Base-by-base conservation (phyloP, 1,284 basidiomycete genomes). In the Trichosporon sp. region DNA sequence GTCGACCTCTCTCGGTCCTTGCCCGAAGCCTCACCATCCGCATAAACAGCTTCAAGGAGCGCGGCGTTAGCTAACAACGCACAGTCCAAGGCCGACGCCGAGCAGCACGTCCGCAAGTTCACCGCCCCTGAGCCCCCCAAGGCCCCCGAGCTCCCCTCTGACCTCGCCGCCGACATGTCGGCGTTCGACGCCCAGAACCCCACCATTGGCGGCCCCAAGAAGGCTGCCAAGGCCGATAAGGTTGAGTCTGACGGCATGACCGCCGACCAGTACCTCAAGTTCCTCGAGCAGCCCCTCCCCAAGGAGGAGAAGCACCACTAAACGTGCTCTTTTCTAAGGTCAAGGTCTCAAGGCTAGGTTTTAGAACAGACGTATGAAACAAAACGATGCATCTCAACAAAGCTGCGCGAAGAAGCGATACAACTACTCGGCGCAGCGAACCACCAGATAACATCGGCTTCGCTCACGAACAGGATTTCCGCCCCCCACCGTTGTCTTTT, bases 41-140 rank as follows among this genome's bases (percentile, higher is more conserved):
- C 51, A 8, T 21, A 11, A 26, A 7, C 51, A 54, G 51, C 51
- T 54, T 19, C 43, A 12, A 8, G 16, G 16, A 19, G 3, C 48
- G 8, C n/a, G 19, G n/a, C 21, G 84, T 35, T 14, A 35, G 14
- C 67, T 70, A 63, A 71, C 70, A 26, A 26, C 6, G 16, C 14
- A 19, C 66, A 94, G 92, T 88, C 89, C 74, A 90, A 91, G 84
- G 91, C 94, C 84, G 92, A 92, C 67, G 92, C 94, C 84, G 88
- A 92, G 76, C 91, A 91, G 71, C 86, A 83, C 71, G 93, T 95
- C 73, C 93, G 93, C 85, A 77, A 87, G 64, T 94, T 90, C 87
- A 81, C 88, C 38, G 81, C 88, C 21, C 93, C 93, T 5, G 83
- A 89, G 21, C 80, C 88, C 26, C 93, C 93, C 68, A 86, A 89